A percentile compares a stretch with the other conserved stretches of the same genome.
Conservation (phyloP, 805 yeast species). For the Suhomyces xylopsoci region DNA sequence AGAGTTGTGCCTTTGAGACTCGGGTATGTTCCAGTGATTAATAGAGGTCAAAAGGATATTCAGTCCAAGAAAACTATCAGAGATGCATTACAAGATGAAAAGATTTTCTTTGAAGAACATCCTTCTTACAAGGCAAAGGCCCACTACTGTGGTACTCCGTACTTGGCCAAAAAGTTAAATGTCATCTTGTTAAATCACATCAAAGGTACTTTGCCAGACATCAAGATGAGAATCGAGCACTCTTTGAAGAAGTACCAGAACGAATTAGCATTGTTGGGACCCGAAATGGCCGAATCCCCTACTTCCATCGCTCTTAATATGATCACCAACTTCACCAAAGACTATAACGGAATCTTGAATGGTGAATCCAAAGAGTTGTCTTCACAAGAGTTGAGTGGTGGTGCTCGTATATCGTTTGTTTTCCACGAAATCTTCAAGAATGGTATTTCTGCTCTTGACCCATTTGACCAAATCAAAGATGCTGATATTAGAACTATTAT, state of each 20-base stretch:
- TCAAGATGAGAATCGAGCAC: slow-evolving; percentile 78
- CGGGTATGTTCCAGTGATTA: slow-evolving; percentile 87
- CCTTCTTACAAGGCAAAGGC: slow-evolving; percentile 90
- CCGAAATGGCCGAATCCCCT: slow-evolving; percentile 85
- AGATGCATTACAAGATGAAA: slow-evolving; percentile 81
- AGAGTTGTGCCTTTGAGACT: slow-evolving; percentile 91
- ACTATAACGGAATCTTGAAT: slow-evolving; percentile 83
- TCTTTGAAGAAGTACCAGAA: slow-evolving; percentile 60
- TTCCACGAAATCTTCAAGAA: slow-evolving; percentile 94
- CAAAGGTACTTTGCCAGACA: slow-evolving; percentile 64
- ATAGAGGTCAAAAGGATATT: slow-evolving; percentile 93
- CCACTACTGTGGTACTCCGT: slow-evolving; percentile 98
- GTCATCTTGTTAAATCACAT: slow-evolving; percentile 87
- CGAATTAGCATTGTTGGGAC: slow-evolving; percentile 76
- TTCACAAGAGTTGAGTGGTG: slow-evolving; percentile 90
- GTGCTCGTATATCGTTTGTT: slow-evolving; percentile 95
- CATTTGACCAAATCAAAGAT: slow-evolving; percentile 94
- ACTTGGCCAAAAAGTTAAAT: slow-evolving; percentile 86
- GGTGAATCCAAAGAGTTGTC: slow-evolving; percentile 92
- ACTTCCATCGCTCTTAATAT: slow-evolving; percentile 84
- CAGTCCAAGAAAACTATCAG: slow-evolving; percentile 83
- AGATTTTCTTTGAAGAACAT: slow-evolving; percentile 78
- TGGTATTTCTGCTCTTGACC: slow-evolving; percentile 89
- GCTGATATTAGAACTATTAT: slow-evolving; percentile 94
- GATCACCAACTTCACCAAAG: slow-evolving; percentile 90